phyloP scores from a whole-genome alignment of 306 rosid species.

The Psophocarpus tetragonolobus region DNA sequence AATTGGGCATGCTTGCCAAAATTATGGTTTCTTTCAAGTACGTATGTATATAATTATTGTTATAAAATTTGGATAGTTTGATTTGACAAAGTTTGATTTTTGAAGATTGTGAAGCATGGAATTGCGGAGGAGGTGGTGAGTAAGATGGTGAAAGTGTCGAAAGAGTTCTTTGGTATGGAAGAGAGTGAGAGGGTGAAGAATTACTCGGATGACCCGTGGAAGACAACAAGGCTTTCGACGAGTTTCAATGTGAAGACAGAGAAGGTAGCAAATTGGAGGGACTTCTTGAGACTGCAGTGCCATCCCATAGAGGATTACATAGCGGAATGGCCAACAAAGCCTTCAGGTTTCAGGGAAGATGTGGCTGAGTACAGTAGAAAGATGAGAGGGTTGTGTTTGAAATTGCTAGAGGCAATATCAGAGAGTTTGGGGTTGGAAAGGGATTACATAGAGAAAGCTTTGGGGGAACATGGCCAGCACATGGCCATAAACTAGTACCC shows the following conservation, averaged over 20 bases:
- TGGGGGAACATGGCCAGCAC: constrained; percentile 90
- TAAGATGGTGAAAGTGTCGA: constrained; percentile 50
- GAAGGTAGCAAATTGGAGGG: constrained; percentile 80
- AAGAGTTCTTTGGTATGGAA: constrained; percentile 62
- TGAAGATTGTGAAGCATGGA: constrained; percentile 71
- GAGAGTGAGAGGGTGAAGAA: constrained; percentile 73
- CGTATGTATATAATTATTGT: background rate
- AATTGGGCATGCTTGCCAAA: constrained; percentile 61
- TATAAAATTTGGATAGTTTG: background rate
- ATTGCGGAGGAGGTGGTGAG: constrained; percentile 48
- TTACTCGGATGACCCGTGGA: constrained; percentile 72
- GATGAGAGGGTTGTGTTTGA: constrained; percentile 52
- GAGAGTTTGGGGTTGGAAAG: constrained; percentile 78
- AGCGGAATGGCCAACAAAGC: constrained; percentile 79
- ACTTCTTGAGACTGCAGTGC: constrained; percentile 81
- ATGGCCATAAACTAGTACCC: constrained; percentile 93
- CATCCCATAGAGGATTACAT: constrained; percentile 67
- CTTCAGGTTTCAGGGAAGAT: constrained; percentile 69
- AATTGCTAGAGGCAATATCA: constrained; percentile 61
- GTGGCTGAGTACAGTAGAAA: constrained; percentile 56
- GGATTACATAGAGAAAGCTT: constrained; percentile 44
- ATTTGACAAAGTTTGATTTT: background rate
- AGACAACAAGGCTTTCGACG: constrained; percentile 71
- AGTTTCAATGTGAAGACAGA: constrained; percentile 85
- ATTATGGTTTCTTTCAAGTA: constrained; percentile 79